A percentile compares a stretch with the other conserved stretches of the same genome.
Conservation (phyloP, 148 eudicot species). For the Pouteria glomerata region DNA sequence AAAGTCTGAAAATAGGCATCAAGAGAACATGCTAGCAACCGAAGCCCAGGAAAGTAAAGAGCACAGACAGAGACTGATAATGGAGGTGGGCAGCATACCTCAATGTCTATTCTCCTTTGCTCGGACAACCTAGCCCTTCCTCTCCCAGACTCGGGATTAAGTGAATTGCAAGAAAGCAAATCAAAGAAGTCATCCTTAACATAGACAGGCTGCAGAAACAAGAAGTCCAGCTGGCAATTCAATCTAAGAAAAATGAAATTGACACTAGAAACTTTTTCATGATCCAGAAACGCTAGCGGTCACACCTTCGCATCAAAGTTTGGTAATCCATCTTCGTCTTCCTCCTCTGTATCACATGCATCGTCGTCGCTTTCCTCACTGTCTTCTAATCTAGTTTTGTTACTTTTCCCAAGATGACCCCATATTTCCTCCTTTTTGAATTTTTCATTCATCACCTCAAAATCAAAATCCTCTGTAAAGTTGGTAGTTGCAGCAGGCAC, state of each 20-base stretch:
- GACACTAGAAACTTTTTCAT: background rate
- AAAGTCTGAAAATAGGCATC: conserved; percentile 40
- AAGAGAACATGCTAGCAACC: background rate
- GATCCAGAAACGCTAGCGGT: background rate
- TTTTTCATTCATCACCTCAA: conserved; percentile 68
- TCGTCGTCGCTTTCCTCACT: background rate
- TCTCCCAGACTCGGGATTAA: conserved; percentile 30
- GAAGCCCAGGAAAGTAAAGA: conserved; percentile 7
- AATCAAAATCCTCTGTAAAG: conserved; percentile 59
- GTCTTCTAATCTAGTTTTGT: conserved; percentile 21
- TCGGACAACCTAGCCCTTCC: conserved; percentile 53
- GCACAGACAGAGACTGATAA: background rate
- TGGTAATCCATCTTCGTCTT: conserved; percentile 25
- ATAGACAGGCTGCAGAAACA: conserved; percentile 47
- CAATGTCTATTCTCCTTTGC: conserved; percentile 48
- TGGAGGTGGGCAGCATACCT: conserved; percentile 33
- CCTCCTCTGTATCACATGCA: conserved; percentile 12
- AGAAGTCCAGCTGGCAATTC: background rate
- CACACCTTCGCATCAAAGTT: conserved; percentile 27
- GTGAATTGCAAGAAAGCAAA: conserved; percentile 48
- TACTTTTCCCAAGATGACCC: conserved; percentile 61
- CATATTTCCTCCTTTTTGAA: conserved; percentile 70
- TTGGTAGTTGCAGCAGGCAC: conserved; percentile 26
- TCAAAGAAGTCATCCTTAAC: conserved; percentile 74
- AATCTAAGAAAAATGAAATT: background rate